Base-by-base conservation (phyloP, 371 early-diverging fungal genomes). In the Fennellomyces sp. region DNA sequence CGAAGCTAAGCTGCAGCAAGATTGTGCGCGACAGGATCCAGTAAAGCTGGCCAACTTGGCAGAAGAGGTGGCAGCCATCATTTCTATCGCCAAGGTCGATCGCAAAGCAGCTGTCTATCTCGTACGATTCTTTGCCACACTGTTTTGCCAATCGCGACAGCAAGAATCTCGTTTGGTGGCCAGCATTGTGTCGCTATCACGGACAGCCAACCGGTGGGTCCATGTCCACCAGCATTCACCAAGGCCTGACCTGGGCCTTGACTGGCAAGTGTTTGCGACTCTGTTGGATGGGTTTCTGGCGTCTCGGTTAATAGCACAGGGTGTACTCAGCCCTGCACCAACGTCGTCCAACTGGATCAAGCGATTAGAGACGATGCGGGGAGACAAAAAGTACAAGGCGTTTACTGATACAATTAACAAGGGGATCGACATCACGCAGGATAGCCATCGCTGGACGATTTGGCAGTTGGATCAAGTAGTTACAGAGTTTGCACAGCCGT, bases 31-130 rank as follows among this genome's bases (percentile, higher is more conserved):
- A 13, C 17, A 45, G 41, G 13, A 45, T 8, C n/a, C 33, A 51
- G 26, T 21, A 28, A 3, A n/a, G n/a, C 39, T 41, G n/a, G 64
- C 54, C 5, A 48, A 56, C 25, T 19, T 57, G 13, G 61, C 60
- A 3, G 66, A 66, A 49, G 66, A 66, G 28, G 48, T 58, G 19
- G 66, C 61, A 5, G 66, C 66, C 12, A 50, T 66, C 19, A 42
- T 66, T 19, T 66, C 66, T 8, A 61, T 66, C 35, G 48, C 58
- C 7, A 56, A 47, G 29, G 26, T 31, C 11, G 19, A 36, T 10
- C 60, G 52, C 3, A 59, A 59, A 26, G 15, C 52, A 5, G 45
- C n/a, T 45, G 56, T 54, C 10, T 21, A 59, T 29, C 48, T 65
- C 6, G 60, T 60, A 8, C 52, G 41, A 36, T 28, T 41, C 12